Evolutionary conservation across 352 stramenopile species (phyloP), one percentile per base, ranked within the genome.

Genomic region (Achlya hypogyna): DNA sequence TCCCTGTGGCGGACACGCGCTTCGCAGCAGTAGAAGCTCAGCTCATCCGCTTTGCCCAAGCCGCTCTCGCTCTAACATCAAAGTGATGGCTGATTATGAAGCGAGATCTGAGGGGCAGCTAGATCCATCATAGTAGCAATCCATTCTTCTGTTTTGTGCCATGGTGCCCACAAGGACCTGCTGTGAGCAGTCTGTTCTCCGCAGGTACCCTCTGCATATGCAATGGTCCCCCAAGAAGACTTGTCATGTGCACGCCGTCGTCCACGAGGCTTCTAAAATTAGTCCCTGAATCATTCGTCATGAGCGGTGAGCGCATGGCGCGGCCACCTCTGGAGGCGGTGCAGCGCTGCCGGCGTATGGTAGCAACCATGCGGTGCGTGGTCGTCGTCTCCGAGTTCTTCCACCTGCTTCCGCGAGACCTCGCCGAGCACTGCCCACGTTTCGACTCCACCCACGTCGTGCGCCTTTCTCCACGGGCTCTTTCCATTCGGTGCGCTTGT

Each of bases 291-390:
- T 45, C 38, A n/a, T 45, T 45, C 14, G 38, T 45, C 38, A n/a
- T n/a, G n/a, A n/a, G 38, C 38, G 2, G 14, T 9, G 38, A 18
- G 38, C 4, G 38, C 38, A 45, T 45, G 38, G 12, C n/a, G 12
- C n/a, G 14, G 38, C 38, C 12, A 18, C 38, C 38, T 10, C 38
- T 45, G 2, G 38, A 45, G 38, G 49, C 31, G 23, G 51, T 67
- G 16, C 60, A 67, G 9, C 45, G 23, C 65, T 86, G 78, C 60
- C 75, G 78, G 14, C 78, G 78, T 5, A 54, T 86, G 52, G 81
- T 87, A 14, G 68, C 69, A 22, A 66, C 63, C 12, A 87, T 89
- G 72, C 78, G 81, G 18, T 69, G 72, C 0, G 51, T 85, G 9
- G 74, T 87, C 9, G 53, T 80, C 56, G 67, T 71, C 12, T 73